Percentiles rank a stretch among this genome's conserved stretches.
phyloP scores from a whole-genome alignment of 164 flowering plant genomes.

The Buxus sempervirens region DNA sequence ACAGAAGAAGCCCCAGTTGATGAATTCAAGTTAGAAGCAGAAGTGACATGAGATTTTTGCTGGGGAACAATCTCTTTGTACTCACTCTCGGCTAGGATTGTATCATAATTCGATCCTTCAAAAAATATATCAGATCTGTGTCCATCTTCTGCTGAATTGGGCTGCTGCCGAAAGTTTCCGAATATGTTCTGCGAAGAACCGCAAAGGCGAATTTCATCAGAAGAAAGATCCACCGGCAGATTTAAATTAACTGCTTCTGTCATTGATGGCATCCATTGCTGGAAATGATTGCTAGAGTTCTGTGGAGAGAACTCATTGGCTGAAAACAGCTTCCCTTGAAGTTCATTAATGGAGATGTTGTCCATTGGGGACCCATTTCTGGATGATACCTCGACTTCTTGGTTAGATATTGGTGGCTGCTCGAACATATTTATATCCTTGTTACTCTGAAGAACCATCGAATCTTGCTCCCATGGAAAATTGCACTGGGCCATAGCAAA shows the following conservation, averaged over 20 bases:
- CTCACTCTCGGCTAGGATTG: not conserved
- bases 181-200: constrained; percentile 36
- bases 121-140: constrained; percentile 19
- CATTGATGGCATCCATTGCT: constrained; percentile 4
- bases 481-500: constrained; percentile 45
- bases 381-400: constrained; percentile 41
- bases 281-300: constrained; percentile 7
- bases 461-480: constrained; percentile 37
- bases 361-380: constrained; percentile 7
- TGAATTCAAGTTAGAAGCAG: not conserved
- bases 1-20: constrained; percentile 16
- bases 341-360: constrained; percentile 14
- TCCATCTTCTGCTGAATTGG: constrained; percentile 15
- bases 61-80: not conserved
- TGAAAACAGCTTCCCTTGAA: constrained; percentile 12
- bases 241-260: constrained; percentile 17
- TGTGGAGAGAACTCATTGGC: constrained; percentile 13
- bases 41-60: not conserved
- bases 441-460: constrained; percentile 16
- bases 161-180: constrained; percentile 19
- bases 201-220: not conserved
- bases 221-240: constrained; percentile 33
- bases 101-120: constrained; percentile 23
- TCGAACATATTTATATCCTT: constrained; percentile 4
- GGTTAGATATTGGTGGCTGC: too few species aligned